These are phyloP conservation scores for Thelephora terrestris DNA, from an alignment of 1,284 basidiomycete genomes.

Conservation along the genomic window DNA sequence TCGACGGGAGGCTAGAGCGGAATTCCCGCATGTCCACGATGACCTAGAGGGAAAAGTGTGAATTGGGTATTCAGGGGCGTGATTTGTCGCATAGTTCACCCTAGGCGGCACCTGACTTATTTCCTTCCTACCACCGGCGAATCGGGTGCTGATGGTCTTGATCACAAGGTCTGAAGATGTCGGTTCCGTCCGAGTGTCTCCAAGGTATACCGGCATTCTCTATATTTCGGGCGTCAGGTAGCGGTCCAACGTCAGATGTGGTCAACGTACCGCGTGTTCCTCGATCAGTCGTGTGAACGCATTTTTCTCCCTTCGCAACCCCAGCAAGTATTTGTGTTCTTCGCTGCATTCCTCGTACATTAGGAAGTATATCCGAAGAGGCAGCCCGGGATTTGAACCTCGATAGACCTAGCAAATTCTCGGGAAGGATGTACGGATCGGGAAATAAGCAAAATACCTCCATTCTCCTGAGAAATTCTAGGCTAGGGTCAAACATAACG, in stretches of 20 bases:
- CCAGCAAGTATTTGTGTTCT: slow-evolving; percentile 90
- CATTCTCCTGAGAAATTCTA: slow-evolving; percentile 86
- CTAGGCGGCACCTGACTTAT: slow-evolving; percentile 59
- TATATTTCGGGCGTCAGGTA: neutral
- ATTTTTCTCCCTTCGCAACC: slow-evolving; percentile 86
- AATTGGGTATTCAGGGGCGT: neutral
- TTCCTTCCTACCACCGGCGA: slow-evolving; percentile 79
- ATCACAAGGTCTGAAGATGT: slow-evolving; percentile 52
- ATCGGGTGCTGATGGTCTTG: slow-evolving; percentile 80
- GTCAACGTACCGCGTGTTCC: slow-evolving; percentile 73
- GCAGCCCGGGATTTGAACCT: slow-evolving; percentile 69
- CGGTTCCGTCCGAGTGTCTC: slow-evolving; percentile 19
- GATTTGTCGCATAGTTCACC: slow-evolving; percentile 29
- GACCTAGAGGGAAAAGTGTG: slow-evolving; percentile 39
- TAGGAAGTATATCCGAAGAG: slow-evolving; percentile 93
- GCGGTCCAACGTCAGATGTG: neutral
- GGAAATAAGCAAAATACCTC: slow-evolving; percentile 45
- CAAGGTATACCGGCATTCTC: neutral
- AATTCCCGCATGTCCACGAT: slow-evolving; percentile 98
- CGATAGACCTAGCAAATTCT: slow-evolving; percentile 59
- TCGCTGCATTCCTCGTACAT: slow-evolving; percentile 89
- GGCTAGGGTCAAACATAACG: slow-evolving; percentile 92
- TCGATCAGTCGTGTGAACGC: slow-evolving; percentile 91
- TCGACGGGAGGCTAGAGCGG: slow-evolving; percentile 82
- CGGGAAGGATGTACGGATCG: neutral